Evolutionary conservation across 1,284 basidiomycete genomes (phyloP), one percentile per base, ranked within the genome.

Genomic region (Coniferiporia weirii): DNA sequence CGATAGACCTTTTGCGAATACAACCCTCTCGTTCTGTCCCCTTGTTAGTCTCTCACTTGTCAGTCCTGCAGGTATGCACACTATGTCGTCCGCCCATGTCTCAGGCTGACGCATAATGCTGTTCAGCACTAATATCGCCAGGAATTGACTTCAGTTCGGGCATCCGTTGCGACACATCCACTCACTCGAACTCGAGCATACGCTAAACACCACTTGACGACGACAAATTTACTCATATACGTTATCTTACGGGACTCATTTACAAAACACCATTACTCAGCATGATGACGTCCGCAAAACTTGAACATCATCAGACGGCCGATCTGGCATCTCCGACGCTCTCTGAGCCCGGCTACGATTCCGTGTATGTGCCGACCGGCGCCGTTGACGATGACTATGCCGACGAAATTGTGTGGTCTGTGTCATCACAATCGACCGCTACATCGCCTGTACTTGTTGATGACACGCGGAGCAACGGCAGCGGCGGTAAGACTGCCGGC

Each of bases 321-420:
- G 61, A 63, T 44, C 63, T 67, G 4, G 65, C 65, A 10, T 68
- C 66, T 10, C 65, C 67, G 4, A 68, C 68, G 51, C 67, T 69
- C 2, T 68, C 57, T 51, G 54, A 60, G 3, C 54, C 49, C 48
- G 48, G 56, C 5, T 55, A 61, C 44, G 52, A 63, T 63, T 54
- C 15, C 19, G 19, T 34, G 35, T 22, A 12, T 22, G 1, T 57
- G 67, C 58, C 66, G 65, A 32, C 59, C 67, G 66, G 20, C 63
- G 61, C 59, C 19, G 77, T 75, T 15, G 82, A 81, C 61, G 81
- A 85, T 22, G 78, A 76, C 5, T 27, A 27, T 15, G 82, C 81
- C 61, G 81, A 85, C 61, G 81, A 84, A 66, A 80, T 85, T 56
- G 78, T 85, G 22, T 84, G 79, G 74, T 72, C 68, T 47, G 67